Evolutionary conservation across 192 early-diverging fungal species (phyloP).

Genomic region (Allomyces javanicus): DNA sequence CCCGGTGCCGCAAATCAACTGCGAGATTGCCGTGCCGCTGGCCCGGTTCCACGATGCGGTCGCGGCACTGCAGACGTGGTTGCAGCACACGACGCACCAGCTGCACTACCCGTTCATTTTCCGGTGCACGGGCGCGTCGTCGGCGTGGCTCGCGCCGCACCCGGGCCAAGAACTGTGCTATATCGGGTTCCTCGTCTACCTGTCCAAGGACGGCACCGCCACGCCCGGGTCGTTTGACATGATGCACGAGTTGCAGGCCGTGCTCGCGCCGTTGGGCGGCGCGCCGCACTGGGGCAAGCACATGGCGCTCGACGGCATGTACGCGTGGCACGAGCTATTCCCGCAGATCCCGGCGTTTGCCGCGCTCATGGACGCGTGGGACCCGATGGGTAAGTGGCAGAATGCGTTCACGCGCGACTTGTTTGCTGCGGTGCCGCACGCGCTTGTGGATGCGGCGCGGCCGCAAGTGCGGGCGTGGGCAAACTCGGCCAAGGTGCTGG

Average conservation of each 20-base stretch:
- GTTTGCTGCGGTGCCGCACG: no score
- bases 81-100: background rate
- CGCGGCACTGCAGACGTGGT: constrained; percentile 5
- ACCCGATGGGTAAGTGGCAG: no score
- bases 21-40: constrained; percentile 16
- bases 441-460: no score
- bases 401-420: no score
- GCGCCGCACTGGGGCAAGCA: constrained; percentile 18
- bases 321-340: no score
- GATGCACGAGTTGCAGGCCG: constrained; percentile 10
- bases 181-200: constrained; percentile 16
- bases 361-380: no score
- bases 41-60: constrained; percentile 6
- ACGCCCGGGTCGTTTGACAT: constrained; percentile 8
- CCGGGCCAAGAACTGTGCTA: constrained; percentile 6
- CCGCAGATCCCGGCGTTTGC: no score
- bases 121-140: constrained; percentile 8
- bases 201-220: constrained; percentile 10
- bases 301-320: constrained; percentile 6
- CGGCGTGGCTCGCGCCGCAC: constrained; percentile 10
- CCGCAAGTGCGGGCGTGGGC: no score
- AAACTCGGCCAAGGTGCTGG: no score
- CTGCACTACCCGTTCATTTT: constrained; percentile 19
- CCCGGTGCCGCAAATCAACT: constrained; percentile 20
- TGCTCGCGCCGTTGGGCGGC: constrained; percentile 11